Percentiles rank a stretch among this genome's conserved stretches.
These are phyloP conservation scores for Flagelloscypha sp. DNA, from an alignment of 768 basidiomycete genomes.

Conservation along the genomic window DNA sequence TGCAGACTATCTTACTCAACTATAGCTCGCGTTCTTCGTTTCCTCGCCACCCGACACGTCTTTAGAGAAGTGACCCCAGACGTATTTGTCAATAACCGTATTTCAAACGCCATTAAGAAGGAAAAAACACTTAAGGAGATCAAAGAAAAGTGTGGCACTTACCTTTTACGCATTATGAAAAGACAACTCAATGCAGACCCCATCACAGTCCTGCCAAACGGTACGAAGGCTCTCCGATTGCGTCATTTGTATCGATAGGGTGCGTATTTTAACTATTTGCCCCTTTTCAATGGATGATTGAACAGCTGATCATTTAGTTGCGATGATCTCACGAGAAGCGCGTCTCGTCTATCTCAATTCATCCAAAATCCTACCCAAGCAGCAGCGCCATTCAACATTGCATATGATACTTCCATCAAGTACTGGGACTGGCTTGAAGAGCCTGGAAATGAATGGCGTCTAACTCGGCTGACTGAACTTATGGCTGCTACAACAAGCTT, in stretches of 20 bases:
- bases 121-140: slow-evolving; percentile 19
- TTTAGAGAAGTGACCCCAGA: slow-evolving; percentile 26
- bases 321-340: slow-evolving; percentile 16
- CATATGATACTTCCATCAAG: slow-evolving; percentile 14
- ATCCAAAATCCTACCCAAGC: slow-evolving; percentile 11
- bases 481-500: slow-evolving; percentile 1
- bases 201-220: slow-evolving; percentile 12
- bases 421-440: slow-evolving; percentile 25
- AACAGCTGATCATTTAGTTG: slow-evolving; percentile 8
- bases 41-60: slow-evolving; percentile 26
- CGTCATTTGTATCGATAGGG: slow-evolving; percentile 12
- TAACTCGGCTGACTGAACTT: neutral
- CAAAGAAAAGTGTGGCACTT: slow-evolving; percentile 17
- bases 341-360: slow-evolving; percentile 12
- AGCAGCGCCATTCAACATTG: slow-evolving; percentile 18
- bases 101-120: slow-evolving; percentile 24
- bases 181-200: slow-evolving; percentile 1
- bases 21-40: slow-evolving; percentile 25
- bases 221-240: slow-evolving; percentile 12
- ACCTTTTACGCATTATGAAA: neutral
- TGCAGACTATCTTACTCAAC: neutral
- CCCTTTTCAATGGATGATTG: neutral
- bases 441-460: slow-evolving; percentile 18
- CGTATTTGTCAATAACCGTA: slow-evolving; percentile 27
- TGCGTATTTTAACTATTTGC: slow-evolving; percentile 3